Evolutionary conservation across 495 filamentous ascomycete species (phyloP).

Genomic region (Symbiotaphrina buchneri): DNA sequence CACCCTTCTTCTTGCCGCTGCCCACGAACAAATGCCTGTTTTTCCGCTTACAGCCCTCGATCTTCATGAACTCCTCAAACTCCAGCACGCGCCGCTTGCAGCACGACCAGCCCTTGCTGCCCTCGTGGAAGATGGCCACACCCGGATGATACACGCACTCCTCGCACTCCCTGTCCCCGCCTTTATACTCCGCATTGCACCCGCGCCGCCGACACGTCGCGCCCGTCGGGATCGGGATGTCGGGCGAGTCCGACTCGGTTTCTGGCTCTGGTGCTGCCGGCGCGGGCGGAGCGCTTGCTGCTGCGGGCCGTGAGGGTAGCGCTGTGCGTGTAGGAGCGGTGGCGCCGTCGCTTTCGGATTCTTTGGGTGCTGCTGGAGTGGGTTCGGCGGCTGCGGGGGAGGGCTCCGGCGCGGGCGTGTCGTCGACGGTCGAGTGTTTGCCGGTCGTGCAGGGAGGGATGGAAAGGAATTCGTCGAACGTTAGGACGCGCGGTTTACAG

Average conservation of each 20-base stretch:
- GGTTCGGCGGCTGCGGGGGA: constrained; percentile 18
- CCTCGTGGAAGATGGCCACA: constrained; percentile 82
- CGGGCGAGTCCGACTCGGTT: constrained; percentile 70
- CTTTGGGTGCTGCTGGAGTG: constrained; percentile 6
- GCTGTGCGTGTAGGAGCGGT: constrained; percentile 1
- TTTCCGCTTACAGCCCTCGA: constrained; percentile 72
- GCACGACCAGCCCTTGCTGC: constrained; percentile 90
- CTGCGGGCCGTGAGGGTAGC: constrained; percentile 17
- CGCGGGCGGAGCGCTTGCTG: constrained; percentile 27
- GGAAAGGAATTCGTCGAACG: constrained; percentile 92
- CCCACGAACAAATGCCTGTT: constrained; percentile 71
- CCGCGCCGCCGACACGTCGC: constrained; percentile 54
- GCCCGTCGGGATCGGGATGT: constrained; percentile 42
- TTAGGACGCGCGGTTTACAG: constrained; percentile 93
- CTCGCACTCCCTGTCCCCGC: constrained; percentile 38
- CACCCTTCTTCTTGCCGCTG: constrained; percentile 34
- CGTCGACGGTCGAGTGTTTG: constrained; percentile 74
- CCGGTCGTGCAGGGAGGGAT: constrained; percentile 90
- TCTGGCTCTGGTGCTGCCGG: constrained; percentile 50
- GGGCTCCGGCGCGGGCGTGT: constrained; percentile 34
- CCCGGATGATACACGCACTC: constrained; percentile 74
- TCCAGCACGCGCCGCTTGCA: constrained; percentile 90
- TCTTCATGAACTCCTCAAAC: constrained; percentile 95
- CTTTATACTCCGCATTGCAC: constrained; percentile 37
- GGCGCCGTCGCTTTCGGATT: constrained; percentile 20